Evolutionary conservation across 2,329 filamentous ascomycete genomes (phyloP).

Genomic region (Ophiostoma populinum): DNA sequence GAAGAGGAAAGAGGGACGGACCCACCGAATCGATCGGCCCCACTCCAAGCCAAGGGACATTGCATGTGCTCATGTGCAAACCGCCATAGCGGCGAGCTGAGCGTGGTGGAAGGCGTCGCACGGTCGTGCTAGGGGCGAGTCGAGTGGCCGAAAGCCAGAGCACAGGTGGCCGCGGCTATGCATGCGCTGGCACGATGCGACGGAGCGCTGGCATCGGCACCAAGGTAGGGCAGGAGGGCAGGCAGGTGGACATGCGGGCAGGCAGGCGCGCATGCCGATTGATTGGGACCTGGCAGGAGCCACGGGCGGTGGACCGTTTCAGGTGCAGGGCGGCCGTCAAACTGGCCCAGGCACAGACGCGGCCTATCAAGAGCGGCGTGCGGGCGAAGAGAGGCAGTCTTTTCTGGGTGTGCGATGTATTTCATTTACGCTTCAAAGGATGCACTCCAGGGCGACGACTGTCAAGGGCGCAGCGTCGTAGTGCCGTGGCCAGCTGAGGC

Average conservation of each 20-base stretch:
- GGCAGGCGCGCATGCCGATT: not conserved
- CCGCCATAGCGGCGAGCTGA: not conserved
- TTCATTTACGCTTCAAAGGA: too few species aligned
- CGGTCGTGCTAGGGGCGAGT: too few species aligned
- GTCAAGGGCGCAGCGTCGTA: too few species aligned
- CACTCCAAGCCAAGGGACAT: not conserved
- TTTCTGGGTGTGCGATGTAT: too few species aligned
- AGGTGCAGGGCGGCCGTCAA: constrained; percentile 6
- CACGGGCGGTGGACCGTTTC: constrained; percentile 6
- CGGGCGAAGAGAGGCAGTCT: too few species aligned
- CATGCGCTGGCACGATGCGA: not conserved
- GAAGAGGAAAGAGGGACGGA: not conserved
- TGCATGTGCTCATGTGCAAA: not conserved
- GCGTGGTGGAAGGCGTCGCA: too few species aligned
- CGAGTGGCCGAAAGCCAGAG: too few species aligned
- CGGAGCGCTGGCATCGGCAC: not conserved
- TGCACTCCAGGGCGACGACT: too few species aligned
- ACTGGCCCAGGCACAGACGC: constrained; percentile 4
- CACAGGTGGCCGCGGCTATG: too few species aligned
- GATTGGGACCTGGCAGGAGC: not conserved
- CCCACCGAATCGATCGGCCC: not conserved
- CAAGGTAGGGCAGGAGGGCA: not conserved
- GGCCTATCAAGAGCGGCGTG: too few species aligned
- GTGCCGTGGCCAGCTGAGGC: too few species aligned
- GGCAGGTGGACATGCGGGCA: not conserved